A percentile compares a stretch with the other conserved stretches of the same genome.
Conservation (phyloP, 352 stramenopile genomes). For the Blastocystis sp. region DNA sequence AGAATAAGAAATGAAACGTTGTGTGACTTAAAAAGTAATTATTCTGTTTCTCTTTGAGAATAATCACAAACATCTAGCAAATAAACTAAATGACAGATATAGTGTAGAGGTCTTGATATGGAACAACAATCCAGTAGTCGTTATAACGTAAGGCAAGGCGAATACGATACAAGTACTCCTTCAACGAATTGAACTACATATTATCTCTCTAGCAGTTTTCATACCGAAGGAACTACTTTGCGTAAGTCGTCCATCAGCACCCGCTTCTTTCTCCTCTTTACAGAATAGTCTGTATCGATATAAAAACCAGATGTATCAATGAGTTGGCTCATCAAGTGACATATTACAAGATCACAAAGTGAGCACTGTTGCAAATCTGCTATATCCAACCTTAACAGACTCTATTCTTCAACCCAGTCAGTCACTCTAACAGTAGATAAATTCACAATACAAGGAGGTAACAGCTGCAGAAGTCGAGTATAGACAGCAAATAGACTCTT, state of each 20-base stretch:
- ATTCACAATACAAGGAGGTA: not conserved
- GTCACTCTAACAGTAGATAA: not conserved
- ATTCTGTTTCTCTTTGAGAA: no score
- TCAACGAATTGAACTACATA: slow-evolving; percentile 30
- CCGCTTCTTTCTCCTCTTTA: slow-evolving; percentile 1
- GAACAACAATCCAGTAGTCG: slow-evolving; percentile 49
- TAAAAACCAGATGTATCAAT: not conserved
- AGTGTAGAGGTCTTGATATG: slow-evolving; percentile 29
- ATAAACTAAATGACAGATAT: no score
- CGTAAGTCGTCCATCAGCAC: not conserved
- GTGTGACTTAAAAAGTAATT: no score
- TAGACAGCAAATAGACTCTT: not conserved
- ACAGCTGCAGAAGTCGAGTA: not conserved
- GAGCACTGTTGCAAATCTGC: not conserved
- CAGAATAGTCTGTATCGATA: not conserved
- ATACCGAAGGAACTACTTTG: slow-evolving; percentile 7
- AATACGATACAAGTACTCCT: slow-evolving; percentile 45
- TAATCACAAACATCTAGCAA: no score
- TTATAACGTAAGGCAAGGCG: slow-evolving; percentile 37
- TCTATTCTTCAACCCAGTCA: not conserved
- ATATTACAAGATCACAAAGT: slow-evolving; percentile 18
- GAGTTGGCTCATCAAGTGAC: slow-evolving; percentile 17
- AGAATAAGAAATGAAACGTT: no score
- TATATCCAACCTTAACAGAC: not conserved
- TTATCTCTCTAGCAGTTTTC: not conserved